Evolutionary conservation across 805 yeast genomes (phyloP), one percentile per base, ranked within the genome.

Genomic region (Candida endomychidarum): DNA sequence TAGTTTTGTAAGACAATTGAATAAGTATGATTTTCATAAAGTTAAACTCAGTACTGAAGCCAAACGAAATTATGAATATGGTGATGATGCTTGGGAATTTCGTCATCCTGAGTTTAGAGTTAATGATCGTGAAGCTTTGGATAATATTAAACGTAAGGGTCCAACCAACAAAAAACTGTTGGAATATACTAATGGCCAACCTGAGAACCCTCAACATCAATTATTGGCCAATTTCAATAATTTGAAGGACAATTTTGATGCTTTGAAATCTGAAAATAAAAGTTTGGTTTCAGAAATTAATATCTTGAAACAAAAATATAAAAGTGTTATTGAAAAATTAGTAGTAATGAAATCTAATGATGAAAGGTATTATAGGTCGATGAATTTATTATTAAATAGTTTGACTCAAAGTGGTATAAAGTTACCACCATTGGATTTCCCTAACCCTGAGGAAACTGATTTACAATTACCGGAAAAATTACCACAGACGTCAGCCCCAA

Each of bases 11-110:
- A 79, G 99, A 33, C 99, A 93, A 60, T 72, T 93, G 53, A 93
- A 93, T 72, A 93, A 93, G 63, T 93, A 93, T 58, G 99, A 91
- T 63, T 93, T 93, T 70, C 99, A 93, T 70, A 93, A 93, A 65
- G 95, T 93, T 32, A 86, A 91, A 57, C 72, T 79, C 33, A 69
- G 85, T 28, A 77, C 72, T 42, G 89, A 81, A 50, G 85, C 78
- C 45, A 75, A 74, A 51, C 57, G 54, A 44, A 54, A 47, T 36
- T 63, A 71, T 44, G 78, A 79, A 43, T 80, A 81, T 53, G 86
- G 89, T 27, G 88, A 82, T 41, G 79, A 83, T 60, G 81, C 90
- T 15, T 91, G 98, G 97, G 97, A 91, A 60, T 91, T 93, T 67
- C 80, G 81, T 56, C 98, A 93, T 60, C 95, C 96, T 0, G 87